Evolutionary conservation across 2,329 filamentous ascomycete species (phyloP).

Genomic region (Exutisphaerella laricina): DNA sequence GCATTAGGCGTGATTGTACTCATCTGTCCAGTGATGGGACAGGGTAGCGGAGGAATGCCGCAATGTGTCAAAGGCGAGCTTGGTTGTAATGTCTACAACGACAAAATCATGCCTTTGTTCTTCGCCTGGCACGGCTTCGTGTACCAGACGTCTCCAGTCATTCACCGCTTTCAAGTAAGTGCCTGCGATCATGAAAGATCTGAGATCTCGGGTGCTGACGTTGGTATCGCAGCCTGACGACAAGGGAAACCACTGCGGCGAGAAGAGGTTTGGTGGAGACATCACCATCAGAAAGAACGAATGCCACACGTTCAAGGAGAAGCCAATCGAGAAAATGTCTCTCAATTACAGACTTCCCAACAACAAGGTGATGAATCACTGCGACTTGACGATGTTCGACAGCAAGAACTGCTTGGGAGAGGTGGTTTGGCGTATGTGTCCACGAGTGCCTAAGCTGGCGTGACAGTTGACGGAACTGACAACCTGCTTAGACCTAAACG

Average conservation of each 20-base stretch:
- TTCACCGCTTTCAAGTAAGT: neutral
- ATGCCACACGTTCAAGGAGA: neutral
- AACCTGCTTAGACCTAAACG: neutral
- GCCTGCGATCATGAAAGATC: neutral
- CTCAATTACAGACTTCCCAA: conserved; percentile 1
- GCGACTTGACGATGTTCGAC: neutral
- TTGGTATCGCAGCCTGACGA: neutral
- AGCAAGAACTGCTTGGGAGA: neutral
- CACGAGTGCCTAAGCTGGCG: neutral
- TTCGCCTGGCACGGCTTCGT: neutral
- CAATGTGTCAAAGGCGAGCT: neutral
- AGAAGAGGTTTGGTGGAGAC: neutral
- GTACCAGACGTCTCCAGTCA: neutral
- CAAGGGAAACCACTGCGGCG: neutral
- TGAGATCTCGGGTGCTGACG: neutral
- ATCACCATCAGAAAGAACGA: neutral
- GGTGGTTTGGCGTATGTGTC: neutral
- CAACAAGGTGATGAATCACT: neutral
- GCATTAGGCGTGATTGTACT: no score
- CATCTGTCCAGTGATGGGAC: no score
- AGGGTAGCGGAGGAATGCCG: neutral
- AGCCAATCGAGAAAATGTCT: neutral
- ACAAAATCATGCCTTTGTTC: neutral
- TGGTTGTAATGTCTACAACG: neutral
- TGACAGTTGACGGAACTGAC: neutral